Base-by-base conservation (phyloP, 2,329 filamentous ascomycete genomes). In the Trichoderma sp. region DNA sequence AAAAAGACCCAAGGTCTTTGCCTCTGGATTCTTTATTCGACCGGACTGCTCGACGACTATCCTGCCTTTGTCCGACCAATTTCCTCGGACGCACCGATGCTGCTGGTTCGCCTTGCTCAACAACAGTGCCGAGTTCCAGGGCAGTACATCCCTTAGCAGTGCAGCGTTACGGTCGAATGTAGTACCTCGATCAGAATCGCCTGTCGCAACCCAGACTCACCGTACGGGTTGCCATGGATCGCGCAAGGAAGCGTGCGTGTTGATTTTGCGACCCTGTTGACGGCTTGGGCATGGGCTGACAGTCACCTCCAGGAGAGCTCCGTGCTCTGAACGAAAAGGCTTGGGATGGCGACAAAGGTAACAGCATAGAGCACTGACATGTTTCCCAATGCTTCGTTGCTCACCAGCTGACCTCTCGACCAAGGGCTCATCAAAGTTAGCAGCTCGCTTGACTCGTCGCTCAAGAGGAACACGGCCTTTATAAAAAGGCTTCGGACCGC, bases 401-500 rank as follows among this genome's bases (percentile, higher is more conserved):
- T 19, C 5, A 8, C 9, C 39, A 12, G 63, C 67, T 69, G 50
- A 69, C 42, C 48, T 39, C 13, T 22, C 42, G 9, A 13, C 12
- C 27, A 67, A 96, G 93, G 92, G 83, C 82, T 96, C 70, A 93
- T 96, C 76, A 81, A 87, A 64, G 89, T 95, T 73, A 89, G 88
- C 78, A 86, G 87, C 76, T 91, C 92, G 34, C 90, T 98, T 76
- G 94, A 98, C 80, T 97, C 94, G 63, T 95, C 94, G 61, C 85
- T 98, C 79, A 97, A 97, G 83, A 98, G 97, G 84, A 98, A 98
- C 75, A 98, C 94, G 4, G 93, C 94, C 72, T 97, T 98, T 79
- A 98, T 98, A 77, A 97, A 97, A 81, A 92, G 94, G 75, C 85
- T 98, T 67, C 92, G 94, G 73, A 97, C 94, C 68, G 92, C 93